Evolutionary conservation across 352 stramenopile species (phyloP).

Genomic region (Pythium aphanidermatum): DNA sequence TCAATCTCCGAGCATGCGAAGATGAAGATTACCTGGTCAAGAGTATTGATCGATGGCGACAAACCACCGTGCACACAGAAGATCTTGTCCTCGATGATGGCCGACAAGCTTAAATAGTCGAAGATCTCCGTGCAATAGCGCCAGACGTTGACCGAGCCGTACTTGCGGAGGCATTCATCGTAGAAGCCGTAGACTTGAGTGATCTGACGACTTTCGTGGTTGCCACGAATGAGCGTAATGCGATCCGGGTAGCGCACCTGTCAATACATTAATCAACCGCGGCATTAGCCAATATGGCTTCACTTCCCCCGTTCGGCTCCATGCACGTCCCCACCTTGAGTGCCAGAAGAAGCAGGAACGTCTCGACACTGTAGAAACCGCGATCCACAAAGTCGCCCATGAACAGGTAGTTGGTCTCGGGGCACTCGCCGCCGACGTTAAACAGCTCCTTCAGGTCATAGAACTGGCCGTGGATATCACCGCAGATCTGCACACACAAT

Average conservation of each 20-base stretch:
- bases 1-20: neutral
- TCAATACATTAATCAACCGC: too few relatives aligned
- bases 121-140: conserved; percentile 99
- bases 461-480: conserved; percentile 99
- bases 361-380: conserved; percentile 99
- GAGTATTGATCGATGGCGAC: conserved; percentile 88
- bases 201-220: conserved; percentile 98
- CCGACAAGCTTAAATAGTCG: conserved; percentile 97
- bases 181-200: conserved; percentile 99
- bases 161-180: conserved; percentile 98
- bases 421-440: conserved; percentile 97
- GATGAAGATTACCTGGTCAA: conserved; percentile 64
- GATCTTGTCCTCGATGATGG: conserved; percentile 99
- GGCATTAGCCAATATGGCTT: too few relatives aligned
- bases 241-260: conserved; percentile 96
- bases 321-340: too few relatives aligned
- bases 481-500: conserved; percentile 88
- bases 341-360: conserved; percentile 96
- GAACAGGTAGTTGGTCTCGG: conserved; percentile 99
- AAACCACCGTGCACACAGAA: conserved; percentile 99
- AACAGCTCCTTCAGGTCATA: conserved; percentile 99
- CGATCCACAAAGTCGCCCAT: conserved; percentile 99
- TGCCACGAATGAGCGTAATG: conserved; percentile 98
- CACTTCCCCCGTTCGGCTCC: too few relatives aligned
- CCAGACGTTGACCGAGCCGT: conserved; percentile 99